Conservation (phyloP, 2,329 filamentous ascomycete genomes). For the Calonectria crousiana region DNA sequence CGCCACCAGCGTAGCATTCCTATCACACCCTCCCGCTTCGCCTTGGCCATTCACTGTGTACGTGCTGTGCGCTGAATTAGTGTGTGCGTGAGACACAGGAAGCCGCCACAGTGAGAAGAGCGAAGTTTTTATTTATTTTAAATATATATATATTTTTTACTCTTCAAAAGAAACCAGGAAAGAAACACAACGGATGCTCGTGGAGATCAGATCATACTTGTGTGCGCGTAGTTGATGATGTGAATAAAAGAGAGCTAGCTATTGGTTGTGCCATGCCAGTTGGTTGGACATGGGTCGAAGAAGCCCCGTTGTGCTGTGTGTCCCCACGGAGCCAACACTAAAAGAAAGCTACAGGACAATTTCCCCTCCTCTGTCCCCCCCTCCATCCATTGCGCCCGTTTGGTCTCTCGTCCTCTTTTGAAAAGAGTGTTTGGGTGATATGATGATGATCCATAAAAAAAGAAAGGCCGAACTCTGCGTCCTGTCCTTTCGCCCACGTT, state of each 20-base stretch:
- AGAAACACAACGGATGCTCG: background rate
- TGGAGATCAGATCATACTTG: background rate
- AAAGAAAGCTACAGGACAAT: conserved; percentile 8
- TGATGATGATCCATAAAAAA: background rate
- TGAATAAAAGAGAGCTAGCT: conserved; percentile 8
- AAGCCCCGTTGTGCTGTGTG: conserved; percentile 8
- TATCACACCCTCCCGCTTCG: background rate
- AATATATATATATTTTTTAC: too few species aligned
- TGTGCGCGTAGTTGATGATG: conserved; percentile 8
- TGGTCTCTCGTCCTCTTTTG: background rate
- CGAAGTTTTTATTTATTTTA: too few species aligned
- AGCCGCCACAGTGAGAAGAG: background rate
- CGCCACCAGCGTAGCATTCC: conserved; percentile 9
- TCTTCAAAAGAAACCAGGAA: too few species aligned
- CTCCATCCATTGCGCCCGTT: background rate
- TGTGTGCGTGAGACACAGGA: background rate
- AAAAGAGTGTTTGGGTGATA: background rate
- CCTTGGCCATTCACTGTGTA: background rate
- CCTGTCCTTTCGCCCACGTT: conserved; percentile 12
- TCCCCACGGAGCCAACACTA: conserved; percentile 16
- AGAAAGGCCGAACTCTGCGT: background rate
- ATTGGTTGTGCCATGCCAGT: background rate
- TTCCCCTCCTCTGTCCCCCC: background rate
- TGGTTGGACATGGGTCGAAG: conserved; percentile 11
- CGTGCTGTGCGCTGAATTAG: background rate